Conservation (phyloP, 495 filamentous ascomycete species). For the Monascus purpureus region DNA sequence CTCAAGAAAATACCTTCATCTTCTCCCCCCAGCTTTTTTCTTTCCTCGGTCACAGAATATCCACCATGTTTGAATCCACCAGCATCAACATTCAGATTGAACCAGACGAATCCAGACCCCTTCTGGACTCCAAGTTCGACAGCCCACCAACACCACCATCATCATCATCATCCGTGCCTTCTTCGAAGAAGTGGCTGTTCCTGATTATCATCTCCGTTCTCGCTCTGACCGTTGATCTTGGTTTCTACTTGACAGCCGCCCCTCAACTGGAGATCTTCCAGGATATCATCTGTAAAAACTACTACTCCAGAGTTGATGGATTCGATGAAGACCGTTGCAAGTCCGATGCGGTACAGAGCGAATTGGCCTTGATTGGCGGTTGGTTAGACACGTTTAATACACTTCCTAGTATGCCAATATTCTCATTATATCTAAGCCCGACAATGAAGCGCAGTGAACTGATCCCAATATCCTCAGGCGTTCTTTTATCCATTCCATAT, state of each 20-base stretch:
- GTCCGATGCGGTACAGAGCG: slow-evolving; percentile 27
- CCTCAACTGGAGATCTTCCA: slow-evolving; percentile 25
- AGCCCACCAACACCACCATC: not conserved
- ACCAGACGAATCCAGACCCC: no score
- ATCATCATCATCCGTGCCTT: not conserved
- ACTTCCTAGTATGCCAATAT: slow-evolving; percentile 15
- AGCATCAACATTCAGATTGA: no score
- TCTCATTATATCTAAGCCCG: not conserved
- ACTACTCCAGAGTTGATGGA: slow-evolving; percentile 7
- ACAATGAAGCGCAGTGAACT: slow-evolving; percentile 1
- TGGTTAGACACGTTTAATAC: slow-evolving; percentile 26
- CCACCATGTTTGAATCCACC: no score
- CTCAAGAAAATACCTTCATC: no score
- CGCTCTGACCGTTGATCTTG: slow-evolving; percentile 13
- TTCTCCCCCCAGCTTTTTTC: no score
- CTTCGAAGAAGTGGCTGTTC: slow-evolving; percentile 8
- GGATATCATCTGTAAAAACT: slow-evolving; percentile 24
- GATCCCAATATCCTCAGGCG: slow-evolving; percentile 6
- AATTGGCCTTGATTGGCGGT: slow-evolving; percentile 26
- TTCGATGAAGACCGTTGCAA: slow-evolving; percentile 15
- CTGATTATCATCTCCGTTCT: slow-evolving; percentile 8
- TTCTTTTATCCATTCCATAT: slow-evolving; percentile 20
- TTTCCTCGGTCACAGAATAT: no score
- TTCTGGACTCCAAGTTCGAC: no score
- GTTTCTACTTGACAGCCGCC: slow-evolving; percentile 13